Evolutionary conservation across 208 protist species (phyloP).

Genomic region (Trypanosoma congolense): DNA sequence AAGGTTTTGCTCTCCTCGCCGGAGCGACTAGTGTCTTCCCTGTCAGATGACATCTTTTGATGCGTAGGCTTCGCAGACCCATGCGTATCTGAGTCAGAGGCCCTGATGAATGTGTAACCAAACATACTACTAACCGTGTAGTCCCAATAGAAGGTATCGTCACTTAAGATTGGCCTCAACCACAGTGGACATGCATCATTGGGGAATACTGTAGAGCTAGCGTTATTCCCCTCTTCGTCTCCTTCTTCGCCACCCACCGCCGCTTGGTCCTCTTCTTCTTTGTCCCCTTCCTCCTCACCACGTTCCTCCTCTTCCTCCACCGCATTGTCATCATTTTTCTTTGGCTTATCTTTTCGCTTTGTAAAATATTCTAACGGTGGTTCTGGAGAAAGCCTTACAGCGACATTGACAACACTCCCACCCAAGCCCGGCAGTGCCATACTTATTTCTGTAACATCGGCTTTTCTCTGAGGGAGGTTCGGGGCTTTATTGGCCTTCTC

Average conservation of each 20-base stretch:
- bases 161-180: constrained; percentile 54
- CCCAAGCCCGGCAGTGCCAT: constrained; percentile 9
- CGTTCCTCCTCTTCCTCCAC: constrained; percentile 8
- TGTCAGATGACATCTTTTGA: constrained; percentile 17
- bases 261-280: constrained; percentile 4
- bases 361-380: too few relatives aligned
- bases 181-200: constrained; percentile 38
- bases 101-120: constrained; percentile 30
- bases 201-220: constrained; percentile 3
- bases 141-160: constrained; percentile 57
- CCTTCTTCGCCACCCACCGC: constrained; percentile 25
- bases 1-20: not conserved
- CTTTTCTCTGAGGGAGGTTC: constrained; percentile 3
- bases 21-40: constrained; percentile 2
- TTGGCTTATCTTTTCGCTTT: too few relatives aligned
- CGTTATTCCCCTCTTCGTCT: constrained; percentile 14
- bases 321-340: not conserved
- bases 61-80: not conserved
- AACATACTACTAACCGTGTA: constrained; percentile 58
- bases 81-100: not conserved
- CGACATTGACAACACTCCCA: constrained; percentile 1
- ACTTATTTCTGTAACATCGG: constrained; percentile 9
- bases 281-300: constrained; percentile 13
- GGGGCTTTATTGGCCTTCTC: not conserved
- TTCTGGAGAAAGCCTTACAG: constrained; percentile 22